phyloP scores from a whole-genome alignment of 352 stramenopile species.

The Ophiocytium majus region DNA sequence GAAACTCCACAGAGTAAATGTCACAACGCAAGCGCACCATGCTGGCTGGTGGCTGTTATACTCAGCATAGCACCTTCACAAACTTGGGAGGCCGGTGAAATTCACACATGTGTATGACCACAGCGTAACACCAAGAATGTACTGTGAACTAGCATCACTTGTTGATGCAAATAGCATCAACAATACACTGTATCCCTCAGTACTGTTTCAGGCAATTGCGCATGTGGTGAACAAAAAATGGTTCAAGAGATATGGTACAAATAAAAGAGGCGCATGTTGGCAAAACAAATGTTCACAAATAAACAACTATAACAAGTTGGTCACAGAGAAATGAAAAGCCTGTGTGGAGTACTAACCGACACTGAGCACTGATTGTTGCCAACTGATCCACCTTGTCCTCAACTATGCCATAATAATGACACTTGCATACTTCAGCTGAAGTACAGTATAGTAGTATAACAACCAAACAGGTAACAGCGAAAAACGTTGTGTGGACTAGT shows the following conservation, averaged over 20 bases:
- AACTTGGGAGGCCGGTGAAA: too few species aligned
- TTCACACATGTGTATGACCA: too few species aligned
- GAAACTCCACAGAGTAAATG: too few species aligned
- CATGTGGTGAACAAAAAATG: background rate
- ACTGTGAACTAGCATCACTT: conserved; percentile 4
- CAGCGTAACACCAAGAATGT: too few species aligned
- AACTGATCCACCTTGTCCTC: background rate
- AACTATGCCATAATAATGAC: too few species aligned
- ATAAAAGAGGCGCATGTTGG: background rate
- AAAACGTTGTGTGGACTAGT: background rate
- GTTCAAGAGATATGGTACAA: conserved; percentile 5
- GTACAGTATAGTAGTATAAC: too few species aligned
- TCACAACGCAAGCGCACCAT: too few species aligned
- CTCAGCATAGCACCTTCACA: too few species aligned
- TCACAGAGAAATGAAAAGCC: background rate
- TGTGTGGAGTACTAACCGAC: background rate
- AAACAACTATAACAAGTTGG: background rate
- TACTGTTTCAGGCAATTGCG: background rate
- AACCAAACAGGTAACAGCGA: background rate
- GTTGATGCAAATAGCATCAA: background rate
- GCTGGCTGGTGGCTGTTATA: too few species aligned
- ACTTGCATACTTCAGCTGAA: too few species aligned
- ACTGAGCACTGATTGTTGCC: background rate
- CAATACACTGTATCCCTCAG: background rate
- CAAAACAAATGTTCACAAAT: conserved; percentile 8